Conservation (phyloP, 2,329 filamentous ascomycete genomes). For the Nothophoma quercina region DNA sequence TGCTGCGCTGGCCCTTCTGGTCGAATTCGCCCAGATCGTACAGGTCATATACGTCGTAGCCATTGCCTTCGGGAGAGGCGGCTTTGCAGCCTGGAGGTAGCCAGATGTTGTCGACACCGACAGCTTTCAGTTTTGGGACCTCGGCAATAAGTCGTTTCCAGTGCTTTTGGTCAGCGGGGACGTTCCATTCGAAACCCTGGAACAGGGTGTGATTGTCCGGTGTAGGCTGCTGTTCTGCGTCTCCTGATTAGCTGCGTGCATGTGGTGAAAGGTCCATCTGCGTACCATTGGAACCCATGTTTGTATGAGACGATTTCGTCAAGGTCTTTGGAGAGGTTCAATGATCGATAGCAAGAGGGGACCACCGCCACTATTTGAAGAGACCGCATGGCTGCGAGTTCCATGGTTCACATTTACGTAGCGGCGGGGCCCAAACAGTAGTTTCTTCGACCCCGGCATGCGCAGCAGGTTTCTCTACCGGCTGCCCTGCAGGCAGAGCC, state of each 20-base stretch:
- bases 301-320: background rate
- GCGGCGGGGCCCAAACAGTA: background rate
- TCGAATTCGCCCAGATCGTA: conserved; percentile 77
- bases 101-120: conserved; percentile 66
- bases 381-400: background rate
- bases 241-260: conserved; percentile 12
- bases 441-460: conserved; percentile 4
- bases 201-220: conserved; percentile 61
- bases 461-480: conserved; percentile 15
- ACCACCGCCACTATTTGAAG: conserved; percentile 5
- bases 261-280: background rate
- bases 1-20: conserved; percentile 68
- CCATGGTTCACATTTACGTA: conserved; percentile 7
- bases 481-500: conserved; percentile 7
- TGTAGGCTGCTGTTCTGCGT: conserved; percentile 41
- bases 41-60: conserved; percentile 70
- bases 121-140: conserved; percentile 62
- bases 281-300: conserved; percentile 41
- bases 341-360: background rate
- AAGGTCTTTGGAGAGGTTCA: background rate
- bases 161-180: conserved; percentile 66
- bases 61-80: conserved; percentile 67
- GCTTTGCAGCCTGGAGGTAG: conserved; percentile 76
- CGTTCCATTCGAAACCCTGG: conserved; percentile 78
- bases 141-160: conserved; percentile 65